phyloP scores from a whole-genome alignment of 768 basidiomycete species.

The Porpolomopsis calyptriformis region DNA sequence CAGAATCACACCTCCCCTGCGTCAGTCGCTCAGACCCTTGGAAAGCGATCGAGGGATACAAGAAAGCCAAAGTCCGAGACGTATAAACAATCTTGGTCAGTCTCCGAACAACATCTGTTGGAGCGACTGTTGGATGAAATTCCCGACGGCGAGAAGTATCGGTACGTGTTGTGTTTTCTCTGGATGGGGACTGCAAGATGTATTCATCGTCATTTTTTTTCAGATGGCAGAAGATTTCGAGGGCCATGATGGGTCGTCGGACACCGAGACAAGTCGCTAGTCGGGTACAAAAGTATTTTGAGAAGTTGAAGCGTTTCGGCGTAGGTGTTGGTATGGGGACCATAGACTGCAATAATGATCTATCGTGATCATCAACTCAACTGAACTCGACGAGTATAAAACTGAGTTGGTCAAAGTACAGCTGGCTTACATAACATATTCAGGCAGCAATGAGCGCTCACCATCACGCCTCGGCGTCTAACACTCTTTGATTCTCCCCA shows the following conservation, averaged over 20 bases:
- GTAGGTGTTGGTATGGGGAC: conserved; percentile 21
- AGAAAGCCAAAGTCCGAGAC: conserved; percentile 52
- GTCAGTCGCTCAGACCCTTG: background rate
- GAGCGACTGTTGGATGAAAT: conserved; percentile 67
- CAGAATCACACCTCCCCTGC: conserved; percentile 9
- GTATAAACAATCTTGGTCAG: conserved; percentile 76
- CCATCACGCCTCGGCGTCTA: too few species aligned
- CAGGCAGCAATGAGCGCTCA: too few species aligned
- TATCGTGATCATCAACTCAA: too few species aligned
- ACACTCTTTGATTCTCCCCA: too few species aligned
- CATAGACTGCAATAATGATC: background rate
- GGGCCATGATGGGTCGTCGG: conserved; percentile 66
- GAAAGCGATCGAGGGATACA: conserved; percentile 14
- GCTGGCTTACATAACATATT: too few species aligned
- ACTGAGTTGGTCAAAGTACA: too few species aligned
- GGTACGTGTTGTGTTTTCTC: conserved; percentile 31
- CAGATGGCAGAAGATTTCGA: conserved; percentile 75
- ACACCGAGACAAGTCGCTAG: conserved; percentile 83
- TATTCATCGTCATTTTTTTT: background rate
- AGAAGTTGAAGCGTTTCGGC: conserved; percentile 71
- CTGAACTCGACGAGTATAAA: too few species aligned
- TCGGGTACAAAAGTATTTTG: conserved; percentile 81
- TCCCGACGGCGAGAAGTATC: conserved; percentile 64
- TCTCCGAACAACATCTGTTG: conserved; percentile 65
- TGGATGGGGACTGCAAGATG: background rate